phyloP scores from a whole-genome alignment of 305 asterid genomes.

The Fraxinus greggii region DNA sequence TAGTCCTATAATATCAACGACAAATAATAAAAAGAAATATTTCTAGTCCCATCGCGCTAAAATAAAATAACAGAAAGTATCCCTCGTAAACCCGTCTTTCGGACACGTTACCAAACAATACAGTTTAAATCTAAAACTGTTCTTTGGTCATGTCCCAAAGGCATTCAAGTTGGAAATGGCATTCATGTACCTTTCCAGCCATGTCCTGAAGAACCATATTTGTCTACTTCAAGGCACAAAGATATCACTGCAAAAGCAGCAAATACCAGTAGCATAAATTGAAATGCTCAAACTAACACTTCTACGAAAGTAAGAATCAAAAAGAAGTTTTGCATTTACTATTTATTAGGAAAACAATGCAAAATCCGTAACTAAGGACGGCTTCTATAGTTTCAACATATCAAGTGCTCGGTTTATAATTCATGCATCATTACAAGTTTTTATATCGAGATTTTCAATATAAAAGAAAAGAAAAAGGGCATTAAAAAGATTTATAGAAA shows the following conservation, averaged over 20 bases:
- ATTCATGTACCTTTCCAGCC: not conserved
- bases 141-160: not conserved
- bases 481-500: not conserved
- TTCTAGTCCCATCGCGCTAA: not conserved
- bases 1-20: not conserved
- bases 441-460: not conserved
- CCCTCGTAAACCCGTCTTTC: not conserved
- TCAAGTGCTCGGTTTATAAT: not conserved
- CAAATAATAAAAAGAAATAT: not conserved
- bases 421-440: not conserved
- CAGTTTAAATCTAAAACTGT: not conserved
- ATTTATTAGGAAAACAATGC: not conserved
- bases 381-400: not conserved
- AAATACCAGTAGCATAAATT: not conserved
- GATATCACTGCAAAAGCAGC: not conserved
- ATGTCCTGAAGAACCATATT: not conserved
- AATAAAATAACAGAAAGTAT: not conserved
- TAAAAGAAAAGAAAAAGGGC: not conserved
- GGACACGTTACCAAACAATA: not conserved
- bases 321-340: not conserved
- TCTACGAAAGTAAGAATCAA: not conserved
- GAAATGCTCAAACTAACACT: not conserved
- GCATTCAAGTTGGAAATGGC: not conserved
- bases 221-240: not conserved
- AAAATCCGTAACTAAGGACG: not conserved